phyloP scores from a whole-genome alignment of 208 protist species.

The Trypanosoma caninum region DNA sequence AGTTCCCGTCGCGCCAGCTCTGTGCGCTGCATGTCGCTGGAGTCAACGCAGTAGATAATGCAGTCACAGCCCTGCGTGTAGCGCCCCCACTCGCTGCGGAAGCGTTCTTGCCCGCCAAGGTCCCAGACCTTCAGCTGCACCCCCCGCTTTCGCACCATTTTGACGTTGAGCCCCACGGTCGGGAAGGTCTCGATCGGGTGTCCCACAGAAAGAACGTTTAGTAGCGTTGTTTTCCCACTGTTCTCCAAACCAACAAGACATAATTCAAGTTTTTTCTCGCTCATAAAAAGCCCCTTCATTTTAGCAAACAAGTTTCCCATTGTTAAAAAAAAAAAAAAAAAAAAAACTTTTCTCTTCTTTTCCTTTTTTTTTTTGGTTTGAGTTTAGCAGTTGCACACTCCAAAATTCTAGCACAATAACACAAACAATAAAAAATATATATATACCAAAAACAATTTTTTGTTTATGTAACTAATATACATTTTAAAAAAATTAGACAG shows the following conservation, averaged over 20 bases:
- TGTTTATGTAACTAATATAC: not conserved
- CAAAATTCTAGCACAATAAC: not conserved
- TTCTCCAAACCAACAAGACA: conserved; percentile 78
- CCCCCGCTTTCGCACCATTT: conserved; percentile 71
- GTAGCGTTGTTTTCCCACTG: conserved; percentile 77
- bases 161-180: conserved; percentile 81
- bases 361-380: not conserved
- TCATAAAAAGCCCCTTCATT: conserved; percentile 47
- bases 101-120: conserved; percentile 69
- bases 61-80: conserved; percentile 74
- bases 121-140: conserved; percentile 83
- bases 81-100: conserved; percentile 68
- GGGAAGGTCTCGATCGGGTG: conserved; percentile 69
- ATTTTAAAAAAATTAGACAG: not conserved
- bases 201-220: conserved; percentile 71
- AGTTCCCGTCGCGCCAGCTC: conserved; percentile 56
- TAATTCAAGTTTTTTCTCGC: conserved; percentile 66
- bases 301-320: conserved; percentile 58
- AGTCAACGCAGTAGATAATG: conserved; percentile 76
- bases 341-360: too few relatives aligned
- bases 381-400: not conserved
- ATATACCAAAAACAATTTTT: not conserved
- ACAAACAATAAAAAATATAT: not conserved
- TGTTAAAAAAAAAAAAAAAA: too few relatives aligned
- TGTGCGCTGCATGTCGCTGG: conserved; percentile 53